Percentiles rank a stretch among this genome's conserved stretches.
phyloP scores from a whole-genome alignment of 2,329 filamentous ascomycete species.

The Aspergillus viridinutans region DNA sequence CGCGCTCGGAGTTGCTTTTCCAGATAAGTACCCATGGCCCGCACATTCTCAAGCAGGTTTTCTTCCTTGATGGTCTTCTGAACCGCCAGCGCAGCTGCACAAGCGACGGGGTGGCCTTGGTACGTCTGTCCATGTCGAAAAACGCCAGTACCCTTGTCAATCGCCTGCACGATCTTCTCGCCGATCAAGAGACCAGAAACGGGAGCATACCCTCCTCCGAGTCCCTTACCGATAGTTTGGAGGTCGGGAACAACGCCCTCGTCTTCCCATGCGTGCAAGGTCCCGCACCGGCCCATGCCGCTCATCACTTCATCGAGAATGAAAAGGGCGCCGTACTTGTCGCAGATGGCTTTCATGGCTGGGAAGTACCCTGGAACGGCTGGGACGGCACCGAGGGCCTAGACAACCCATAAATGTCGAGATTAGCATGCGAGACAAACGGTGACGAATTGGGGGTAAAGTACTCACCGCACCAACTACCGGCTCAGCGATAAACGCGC shows the following conservation, averaged over 20 bases:
- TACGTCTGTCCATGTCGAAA: constrained; percentile 59
- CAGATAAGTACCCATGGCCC: constrained; percentile 47
- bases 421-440: background rate
- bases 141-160: constrained; percentile 45
- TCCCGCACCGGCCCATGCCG: constrained; percentile 57
- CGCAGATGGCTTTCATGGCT: constrained; percentile 65
- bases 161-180: constrained; percentile 45
- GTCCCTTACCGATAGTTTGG: constrained; percentile 56
- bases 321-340: constrained; percentile 67
- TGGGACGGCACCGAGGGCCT: constrained; percentile 66
- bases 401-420: background rate
- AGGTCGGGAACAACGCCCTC: constrained; percentile 57
- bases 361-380: constrained; percentile 64
- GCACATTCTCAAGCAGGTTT: constrained; percentile 56
- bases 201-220: constrained; percentile 55
- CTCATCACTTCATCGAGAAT: constrained; percentile 76
- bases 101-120: constrained; percentile 57
- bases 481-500: constrained; percentile 69
- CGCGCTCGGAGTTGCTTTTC: constrained; percentile 40
- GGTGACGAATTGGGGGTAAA: background rate
- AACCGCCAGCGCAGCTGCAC: constrained; percentile 57
- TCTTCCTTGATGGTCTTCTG: constrained; percentile 58
- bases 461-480: constrained; percentile 63
- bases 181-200: constrained; percentile 54
- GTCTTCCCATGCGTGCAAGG: constrained; percentile 57